These are phyloP conservation scores for Malassezia slooffiae DNA, from an alignment of 1,284 basidiomycete species.

Conservation along the genomic window DNA sequence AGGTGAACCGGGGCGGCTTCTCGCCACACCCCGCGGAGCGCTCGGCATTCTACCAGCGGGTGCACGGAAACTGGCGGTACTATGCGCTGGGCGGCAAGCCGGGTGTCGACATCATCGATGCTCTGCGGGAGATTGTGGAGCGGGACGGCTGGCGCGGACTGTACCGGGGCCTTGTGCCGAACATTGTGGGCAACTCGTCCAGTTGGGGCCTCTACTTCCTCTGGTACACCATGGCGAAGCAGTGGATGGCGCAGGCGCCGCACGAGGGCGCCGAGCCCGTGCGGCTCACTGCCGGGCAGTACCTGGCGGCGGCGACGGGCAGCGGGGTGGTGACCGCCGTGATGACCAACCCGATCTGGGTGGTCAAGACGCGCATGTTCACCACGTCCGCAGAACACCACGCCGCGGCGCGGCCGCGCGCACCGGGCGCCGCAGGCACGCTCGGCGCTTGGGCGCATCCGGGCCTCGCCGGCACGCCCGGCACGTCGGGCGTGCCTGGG, in stretches of 20 bases:
- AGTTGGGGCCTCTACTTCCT: conserved; percentile 97
- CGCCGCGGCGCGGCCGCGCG: conserved; percentile 40
- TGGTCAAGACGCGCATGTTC: conserved; percentile 95
- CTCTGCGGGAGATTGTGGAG: conserved; percentile 63
- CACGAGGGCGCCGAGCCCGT: conserved; percentile 8
- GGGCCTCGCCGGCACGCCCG: conserved; percentile 6
- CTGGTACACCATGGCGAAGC: conserved; percentile 95
- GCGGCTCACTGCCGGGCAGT: conserved; percentile 62
- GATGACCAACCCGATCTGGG: conserved; percentile 96
- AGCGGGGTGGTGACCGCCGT: conserved; percentile 83
- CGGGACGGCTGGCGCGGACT: conserved; percentile 72
- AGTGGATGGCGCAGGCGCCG: conserved; percentile 33
- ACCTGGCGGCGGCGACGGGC: conserved; percentile 82
- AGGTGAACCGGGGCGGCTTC: conserved; percentile 51
- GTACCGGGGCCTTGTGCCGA: conserved; percentile 80
- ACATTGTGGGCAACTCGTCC: conserved; percentile 88
- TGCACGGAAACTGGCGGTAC: conserved; percentile 18
- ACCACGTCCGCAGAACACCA: conserved; percentile 63
- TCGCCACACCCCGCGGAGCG: conserved; percentile 1
- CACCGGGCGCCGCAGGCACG: conserved; percentile 6
- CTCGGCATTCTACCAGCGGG: conserved; percentile 4
- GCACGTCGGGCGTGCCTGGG: not conserved
- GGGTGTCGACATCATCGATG: conserved; percentile 62
- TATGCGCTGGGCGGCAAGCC: conserved; percentile 29
- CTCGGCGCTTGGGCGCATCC: conserved; percentile 6